Evolutionary conservation across 2,329 filamentous ascomycete species (phyloP), one percentile per base, ranked within the genome.

Genomic region (Metarhizium anisopliae): DNA sequence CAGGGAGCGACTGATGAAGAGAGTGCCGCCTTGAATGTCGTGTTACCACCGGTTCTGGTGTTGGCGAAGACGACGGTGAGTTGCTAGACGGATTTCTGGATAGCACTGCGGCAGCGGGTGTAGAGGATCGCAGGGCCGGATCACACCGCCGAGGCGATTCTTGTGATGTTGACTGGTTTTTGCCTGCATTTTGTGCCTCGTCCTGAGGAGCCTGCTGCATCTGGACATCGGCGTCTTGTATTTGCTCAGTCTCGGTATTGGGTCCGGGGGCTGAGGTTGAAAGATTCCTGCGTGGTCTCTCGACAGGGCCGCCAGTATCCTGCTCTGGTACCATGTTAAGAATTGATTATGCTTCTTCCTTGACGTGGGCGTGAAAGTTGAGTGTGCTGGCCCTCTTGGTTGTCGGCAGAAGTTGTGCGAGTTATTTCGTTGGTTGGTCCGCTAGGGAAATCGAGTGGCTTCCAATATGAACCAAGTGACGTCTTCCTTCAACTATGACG

Each of bases 311-410:
- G 54, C 74, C 74, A 56, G 75, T 71, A 53, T 73, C 73, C 67
- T 80, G 77, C 59, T 80, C 75, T 59, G 70, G 72, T 67, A 76
- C 70, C 63, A 72, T 75, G 8, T 53, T 58, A 10, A 6, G 10
- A 49, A 11, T 14, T 47, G 2, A 49, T 6, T 13, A 13, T 20
- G 45, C 2, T 8, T 45, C 8, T 45, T 45, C 6, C 18, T 45
- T 20, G 6, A 18, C 5, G 16, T 11, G 2, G 16, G 16, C n/a
- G 11, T 6, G 6, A 8, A 45, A 45, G 42, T 14, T 20, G 42
- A 6, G 42, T 6, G 18, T 20, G 16, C n/a, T 45, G 6, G 16
- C n/a, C 42, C 8, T 11, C n/a, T 45, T 45, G 11, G n/a, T 42
- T 13, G 40, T 42, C 14, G n/a, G 6, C 10, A 11, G 40, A 30